Evolutionary conservation across 176 grass and related monocot genomes (phyloP).

Genomic region (Phoenix dactylifera): DNA sequence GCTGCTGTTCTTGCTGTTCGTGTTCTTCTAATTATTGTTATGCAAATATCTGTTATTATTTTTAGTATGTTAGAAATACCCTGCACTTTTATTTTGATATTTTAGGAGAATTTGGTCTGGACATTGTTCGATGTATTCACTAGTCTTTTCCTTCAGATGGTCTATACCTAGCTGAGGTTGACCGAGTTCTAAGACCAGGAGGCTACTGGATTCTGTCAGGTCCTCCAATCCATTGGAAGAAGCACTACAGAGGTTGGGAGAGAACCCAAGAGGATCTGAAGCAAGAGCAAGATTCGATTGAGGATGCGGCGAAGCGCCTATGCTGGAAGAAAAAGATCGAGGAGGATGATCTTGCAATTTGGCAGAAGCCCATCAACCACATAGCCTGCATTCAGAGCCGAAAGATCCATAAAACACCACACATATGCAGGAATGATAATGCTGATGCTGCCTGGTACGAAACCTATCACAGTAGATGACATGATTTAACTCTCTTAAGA

Average conservation of each 20-base stretch:
- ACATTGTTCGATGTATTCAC: too few species aligned
- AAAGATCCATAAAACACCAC: constrained; percentile 58
- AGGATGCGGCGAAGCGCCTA: constrained; percentile 57
- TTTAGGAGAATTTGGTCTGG: too few species aligned
- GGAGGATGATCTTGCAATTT: constrained; percentile 69
- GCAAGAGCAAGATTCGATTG: constrained; percentile 78
- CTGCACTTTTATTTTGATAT: too few species aligned
- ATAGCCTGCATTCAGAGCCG: constrained; percentile 47
- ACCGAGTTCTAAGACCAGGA: constrained; percentile 86
- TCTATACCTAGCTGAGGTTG: constrained; percentile 73
- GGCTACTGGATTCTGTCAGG: constrained; percentile 90
- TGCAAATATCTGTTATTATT: too few species aligned
- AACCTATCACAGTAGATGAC: background rate
- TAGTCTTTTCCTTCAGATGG: constrained; percentile 44
- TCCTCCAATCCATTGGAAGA: constrained; percentile 92
- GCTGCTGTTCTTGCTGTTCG: too few species aligned
- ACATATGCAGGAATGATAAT: constrained; percentile 73
- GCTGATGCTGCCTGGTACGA: constrained; percentile 73
- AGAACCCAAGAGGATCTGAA: constrained; percentile 75
- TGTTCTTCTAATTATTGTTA: too few species aligned
- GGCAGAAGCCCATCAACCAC: constrained; percentile 95
- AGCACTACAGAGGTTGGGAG: constrained; percentile 63
- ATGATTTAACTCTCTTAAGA: too few species aligned
- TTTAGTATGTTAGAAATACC: too few species aligned
- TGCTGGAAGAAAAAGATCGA: constrained; percentile 89